A percentile compares a stretch with the other conserved stretches of the same genome.
phyloP scores from a whole-genome alignment of 495 filamentous ascomycete species.

The Bathelium albidoporum region DNA sequence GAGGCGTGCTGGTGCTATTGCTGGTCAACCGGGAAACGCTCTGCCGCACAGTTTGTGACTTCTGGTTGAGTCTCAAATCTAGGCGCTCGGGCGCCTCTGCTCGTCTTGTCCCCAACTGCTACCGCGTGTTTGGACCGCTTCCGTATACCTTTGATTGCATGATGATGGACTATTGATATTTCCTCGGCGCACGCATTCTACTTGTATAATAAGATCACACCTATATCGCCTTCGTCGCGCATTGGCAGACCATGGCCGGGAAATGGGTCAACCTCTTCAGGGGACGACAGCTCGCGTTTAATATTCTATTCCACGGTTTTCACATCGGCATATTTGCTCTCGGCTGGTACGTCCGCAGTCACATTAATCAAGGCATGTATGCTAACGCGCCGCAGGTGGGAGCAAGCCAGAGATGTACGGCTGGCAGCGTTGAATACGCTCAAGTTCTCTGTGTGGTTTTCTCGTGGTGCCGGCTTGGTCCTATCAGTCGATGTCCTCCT shows the following conservation, averaged over 20 bases:
- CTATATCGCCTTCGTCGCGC: background rate
- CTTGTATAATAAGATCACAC: background rate
- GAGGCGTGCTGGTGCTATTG: background rate
- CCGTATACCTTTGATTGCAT: background rate
- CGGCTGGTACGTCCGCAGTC: slow-evolving; percentile 62
- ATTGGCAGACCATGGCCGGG: background rate
- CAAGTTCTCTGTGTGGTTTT: slow-evolving; percentile 86
- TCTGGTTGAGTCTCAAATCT: background rate
- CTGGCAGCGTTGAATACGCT: slow-evolving; percentile 73
- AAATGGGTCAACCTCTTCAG: slow-evolving; percentile 8
- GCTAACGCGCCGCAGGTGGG: slow-evolving; percentile 49
- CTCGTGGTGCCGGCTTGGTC: slow-evolving; percentile 78
- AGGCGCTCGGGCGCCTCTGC: background rate
- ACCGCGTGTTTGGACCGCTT: background rate
- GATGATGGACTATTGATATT: slow-evolving; percentile 1
- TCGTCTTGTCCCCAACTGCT: background rate
- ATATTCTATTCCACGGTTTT: slow-evolving; percentile 72
- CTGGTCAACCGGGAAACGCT: background rate
- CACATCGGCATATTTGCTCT: slow-evolving; percentile 73
- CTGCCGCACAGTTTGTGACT: background rate
- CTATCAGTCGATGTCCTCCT: slow-evolving; percentile 75
- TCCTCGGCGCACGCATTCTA: background rate
- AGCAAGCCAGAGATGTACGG: slow-evolving; percentile 55
- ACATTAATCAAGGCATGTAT: background rate
- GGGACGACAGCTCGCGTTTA: slow-evolving; percentile 41